Percentiles rank a stretch among this genome's conserved stretches.
These are phyloP conservation scores for Thalassiosira delicatula DNA, from an alignment of 352 stramenopile species.

Conservation along the genomic window DNA sequence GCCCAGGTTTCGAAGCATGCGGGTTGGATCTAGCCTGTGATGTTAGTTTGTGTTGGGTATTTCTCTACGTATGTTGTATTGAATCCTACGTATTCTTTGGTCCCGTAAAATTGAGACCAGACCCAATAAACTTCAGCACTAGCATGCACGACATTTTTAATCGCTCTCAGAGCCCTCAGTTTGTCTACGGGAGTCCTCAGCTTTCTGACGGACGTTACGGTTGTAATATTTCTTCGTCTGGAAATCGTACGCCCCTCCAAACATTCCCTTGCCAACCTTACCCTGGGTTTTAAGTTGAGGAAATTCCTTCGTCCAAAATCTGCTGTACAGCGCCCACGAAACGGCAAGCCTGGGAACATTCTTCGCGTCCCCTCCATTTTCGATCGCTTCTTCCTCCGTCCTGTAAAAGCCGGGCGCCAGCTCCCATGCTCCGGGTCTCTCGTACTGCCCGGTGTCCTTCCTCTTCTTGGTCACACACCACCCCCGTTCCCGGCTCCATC, in stretches of 20 bases:
- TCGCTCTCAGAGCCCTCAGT: no score
- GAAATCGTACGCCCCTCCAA: constrained; percentile 13
- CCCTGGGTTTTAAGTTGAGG: constrained; percentile 5
- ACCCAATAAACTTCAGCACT: no score
- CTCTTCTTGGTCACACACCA: constrained; percentile 4
- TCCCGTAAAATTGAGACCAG: no score
- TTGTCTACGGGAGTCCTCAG: no score
- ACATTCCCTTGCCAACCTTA: background rate
- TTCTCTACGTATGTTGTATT: no score
- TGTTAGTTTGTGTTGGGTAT: no score
- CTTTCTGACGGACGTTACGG: no score
- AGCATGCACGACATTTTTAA: no score
- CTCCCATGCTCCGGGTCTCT: background rate
- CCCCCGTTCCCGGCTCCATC: constrained; percentile 1
- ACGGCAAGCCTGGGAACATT: background rate
- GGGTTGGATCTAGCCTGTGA: no score
- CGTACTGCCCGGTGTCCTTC: background rate
- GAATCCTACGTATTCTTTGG: no score
- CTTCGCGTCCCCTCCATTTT: background rate
- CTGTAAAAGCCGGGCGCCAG: constrained; percentile 4
- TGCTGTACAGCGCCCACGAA: background rate
- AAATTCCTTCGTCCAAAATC: constrained; percentile 27
- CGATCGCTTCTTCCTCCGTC: constrained; percentile 14
- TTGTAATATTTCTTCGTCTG: constrained; percentile 12
- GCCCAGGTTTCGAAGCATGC: no score